phyloP scores from a whole-genome alignment of 2,329 filamentous ascomycete species.

The Gaeumannomyces sp. region DNA sequence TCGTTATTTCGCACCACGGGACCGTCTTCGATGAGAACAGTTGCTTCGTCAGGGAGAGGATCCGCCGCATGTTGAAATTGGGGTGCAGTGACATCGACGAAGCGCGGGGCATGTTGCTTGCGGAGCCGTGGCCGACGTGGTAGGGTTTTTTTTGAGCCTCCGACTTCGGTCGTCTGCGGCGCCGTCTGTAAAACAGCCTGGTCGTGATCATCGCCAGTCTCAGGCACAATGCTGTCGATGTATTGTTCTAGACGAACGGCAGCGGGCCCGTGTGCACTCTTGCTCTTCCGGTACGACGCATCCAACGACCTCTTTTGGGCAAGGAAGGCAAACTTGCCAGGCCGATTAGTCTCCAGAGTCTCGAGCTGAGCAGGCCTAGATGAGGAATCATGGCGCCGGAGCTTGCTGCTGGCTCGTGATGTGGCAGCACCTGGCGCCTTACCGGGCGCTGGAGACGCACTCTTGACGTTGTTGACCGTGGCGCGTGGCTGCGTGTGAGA shows the following conservation, averaged over 20 bases:
- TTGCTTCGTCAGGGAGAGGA: conserved; percentile 32
- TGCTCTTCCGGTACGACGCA: conserved; percentile 40
- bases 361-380: conserved; percentile 52
- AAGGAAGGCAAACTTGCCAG: conserved; percentile 34
- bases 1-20: conserved; percentile 17
- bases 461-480: not conserved
- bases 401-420: not conserved
- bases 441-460: not conserved
- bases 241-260: conserved; percentile 31
- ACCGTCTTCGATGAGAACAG: conserved; percentile 16
- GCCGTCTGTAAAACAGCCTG: not conserved
- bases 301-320: conserved; percentile 49
- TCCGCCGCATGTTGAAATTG: conserved; percentile 49
- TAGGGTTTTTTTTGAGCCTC: not conserved
- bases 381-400: not conserved
- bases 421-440: not conserved
- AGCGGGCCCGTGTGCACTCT: conserved; percentile 18
- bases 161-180: not conserved
- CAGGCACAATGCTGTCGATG: conserved; percentile 10
- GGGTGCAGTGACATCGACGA: conserved; percentile 43
- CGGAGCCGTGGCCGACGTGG: conserved; percentile 28
- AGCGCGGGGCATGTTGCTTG: conserved; percentile 37
- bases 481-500: conserved; percentile 1
- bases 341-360: conserved; percentile 29
- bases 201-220: not conserved